A percentile compares a stretch with the other conserved stretches of the same genome.
Conservation (phyloP, 1,284 basidiomycete species). For the Ganoderma boninense region DNA sequence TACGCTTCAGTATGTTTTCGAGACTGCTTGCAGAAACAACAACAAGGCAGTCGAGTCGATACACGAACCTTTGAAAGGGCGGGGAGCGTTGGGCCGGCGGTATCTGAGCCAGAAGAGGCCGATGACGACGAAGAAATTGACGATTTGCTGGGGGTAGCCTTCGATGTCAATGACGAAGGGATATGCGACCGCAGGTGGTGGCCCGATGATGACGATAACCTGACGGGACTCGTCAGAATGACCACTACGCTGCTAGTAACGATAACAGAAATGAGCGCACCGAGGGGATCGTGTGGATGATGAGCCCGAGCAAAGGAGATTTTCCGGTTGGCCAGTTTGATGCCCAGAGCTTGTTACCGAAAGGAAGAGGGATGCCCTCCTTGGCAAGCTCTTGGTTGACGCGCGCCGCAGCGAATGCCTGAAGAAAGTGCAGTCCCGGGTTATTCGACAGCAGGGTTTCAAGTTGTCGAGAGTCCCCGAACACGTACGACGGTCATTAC, state of each 20-base stretch:
- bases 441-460: neutral
- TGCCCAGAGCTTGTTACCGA: slow-evolving; percentile 72
- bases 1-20: neutral
- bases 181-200: slow-evolving; percentile 74
- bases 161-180: slow-evolving; percentile 70
- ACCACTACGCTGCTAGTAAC: neutral
- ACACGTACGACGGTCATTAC: slow-evolving; percentile 40
- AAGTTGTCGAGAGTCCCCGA: neutral
- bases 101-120: slow-evolving; percentile 67
- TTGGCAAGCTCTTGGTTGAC: slow-evolving; percentile 50
- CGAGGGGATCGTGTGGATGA: slow-evolving; percentile 64
- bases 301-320: slow-evolving; percentile 67
- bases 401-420: slow-evolving; percentile 42
- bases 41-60: neutral
- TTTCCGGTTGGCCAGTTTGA: slow-evolving; percentile 71
- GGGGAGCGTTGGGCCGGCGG: slow-evolving; percentile 51
- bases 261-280: slow-evolving; percentile 48
- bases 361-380: slow-evolving; percentile 58
- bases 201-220: slow-evolving; percentile 60
- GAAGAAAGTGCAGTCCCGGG: neutral
- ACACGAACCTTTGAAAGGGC: slow-evolving; percentile 62
- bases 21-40: neutral
- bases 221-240: slow-evolving; percentile 27
- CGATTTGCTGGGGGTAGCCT: slow-evolving; percentile 64
- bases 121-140: slow-evolving; percentile 63